Percentiles rank a stretch among this genome's conserved stretches.
Conservation (phyloP, 2,329 filamentous ascomycete genomes). For the Alternaria angustiovoidea region DNA sequence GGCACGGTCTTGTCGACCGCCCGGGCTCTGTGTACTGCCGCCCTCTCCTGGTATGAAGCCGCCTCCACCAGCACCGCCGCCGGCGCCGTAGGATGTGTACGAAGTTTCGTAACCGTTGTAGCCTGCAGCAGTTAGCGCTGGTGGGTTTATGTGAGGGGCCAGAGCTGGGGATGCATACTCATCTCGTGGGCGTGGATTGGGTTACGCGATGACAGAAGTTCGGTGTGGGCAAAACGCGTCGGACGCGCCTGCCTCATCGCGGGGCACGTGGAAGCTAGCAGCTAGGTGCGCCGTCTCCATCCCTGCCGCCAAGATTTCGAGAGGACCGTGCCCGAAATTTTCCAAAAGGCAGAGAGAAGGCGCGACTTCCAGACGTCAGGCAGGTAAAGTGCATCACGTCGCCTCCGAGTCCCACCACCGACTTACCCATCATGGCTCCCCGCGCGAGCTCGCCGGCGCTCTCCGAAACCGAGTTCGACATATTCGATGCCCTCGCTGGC, state of each 20-base stretch:
- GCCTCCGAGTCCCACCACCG: conserved; percentile 3
- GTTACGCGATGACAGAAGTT: conserved; percentile 15
- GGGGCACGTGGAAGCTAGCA: conserved; percentile 27
- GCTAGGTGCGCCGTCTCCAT: conserved; percentile 1
- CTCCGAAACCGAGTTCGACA: conserved; percentile 93
- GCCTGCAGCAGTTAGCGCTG: conserved; percentile 29
- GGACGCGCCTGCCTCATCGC: conserved; percentile 34
- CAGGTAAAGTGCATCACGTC: conserved; percentile 21
- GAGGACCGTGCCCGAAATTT: conserved; percentile 36
- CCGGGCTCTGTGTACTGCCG: conserved; percentile 57
- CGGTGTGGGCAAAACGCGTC: conserved; percentile 40
- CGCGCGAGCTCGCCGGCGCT: conserved; percentile 80
- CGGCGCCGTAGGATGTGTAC: conserved; percentile 66
- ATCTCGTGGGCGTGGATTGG: conserved; percentile 22
- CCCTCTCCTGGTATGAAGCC: conserved; percentile 66
- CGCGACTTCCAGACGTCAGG: conserved; percentile 11
- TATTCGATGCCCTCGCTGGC: conserved; percentile 78
- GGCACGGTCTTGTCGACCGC: conserved; percentile 61
- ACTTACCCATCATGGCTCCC: conserved; percentile 67
- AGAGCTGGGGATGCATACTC: conserved; percentile 22
- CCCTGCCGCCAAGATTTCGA: conserved; percentile 38
- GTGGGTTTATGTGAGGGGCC: neutral
- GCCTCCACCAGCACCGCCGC: conserved; percentile 64
- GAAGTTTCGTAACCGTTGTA: conserved; percentile 55
- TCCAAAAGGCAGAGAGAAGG: conserved; percentile 13